phyloP scores from a whole-genome alignment of 257 asterid genomes.

The Avicennia marina region DNA sequence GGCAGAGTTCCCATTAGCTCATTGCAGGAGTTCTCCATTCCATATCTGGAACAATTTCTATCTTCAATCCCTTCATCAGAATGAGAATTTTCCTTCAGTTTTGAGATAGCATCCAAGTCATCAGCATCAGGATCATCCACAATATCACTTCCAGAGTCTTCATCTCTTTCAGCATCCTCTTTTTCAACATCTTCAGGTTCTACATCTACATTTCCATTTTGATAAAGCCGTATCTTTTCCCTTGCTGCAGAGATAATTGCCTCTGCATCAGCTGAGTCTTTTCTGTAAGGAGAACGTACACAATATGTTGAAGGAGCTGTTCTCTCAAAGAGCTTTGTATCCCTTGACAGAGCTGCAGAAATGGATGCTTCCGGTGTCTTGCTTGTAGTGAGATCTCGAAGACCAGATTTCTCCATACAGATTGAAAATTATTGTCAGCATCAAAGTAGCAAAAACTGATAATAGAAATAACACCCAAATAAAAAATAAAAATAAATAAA shows the following conservation, averaged over 20 bases:
- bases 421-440: constrained; percentile 19
- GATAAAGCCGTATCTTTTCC: constrained; percentile 56
- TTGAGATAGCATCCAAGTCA: constrained; percentile 38
- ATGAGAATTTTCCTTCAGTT: constrained; percentile 29
- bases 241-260: constrained; percentile 59
- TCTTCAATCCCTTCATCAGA: constrained; percentile 26
- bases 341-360: constrained; percentile 93
- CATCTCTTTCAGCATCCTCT: constrained; percentile 67
- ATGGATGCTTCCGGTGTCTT: constrained; percentile 97
- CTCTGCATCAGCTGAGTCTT: constrained; percentile 72
- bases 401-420: constrained; percentile 72
- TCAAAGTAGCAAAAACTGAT: constrained; percentile 12
- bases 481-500: not conserved
- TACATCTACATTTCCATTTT: constrained; percentile 49
- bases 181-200: constrained; percentile 68
- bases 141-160: constrained; percentile 71
- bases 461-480: constrained; percentile 1
- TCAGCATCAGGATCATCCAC: constrained; percentile 70
- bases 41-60: constrained; percentile 17
- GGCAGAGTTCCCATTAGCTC: constrained; percentile 27
- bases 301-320: constrained; percentile 95
- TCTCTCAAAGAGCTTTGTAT: constrained; percentile 86
- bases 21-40: constrained; percentile 17
- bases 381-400: constrained; percentile 89
- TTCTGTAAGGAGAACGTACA: constrained; percentile 73